phyloP scores from a whole-genome alignment of 164 flowering plant genomes.

The Vitis vinifera region ASM3070453v1 NC_081805.1:2105501-2106000 shows the following conservation, averaged over 20 bases:
- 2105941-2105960: neutral
- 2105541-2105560: too few species aligned
- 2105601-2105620: too few species aligned
- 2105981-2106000: neutral
- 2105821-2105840: neutral
- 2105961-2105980: neutral
- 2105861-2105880: neutral
- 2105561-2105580: too few species aligned
- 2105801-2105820: neutral
- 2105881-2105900: constrained; percentile 5
- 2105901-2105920: constrained; percentile 6
- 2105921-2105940: too few species aligned
- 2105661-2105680: too few species aligned
- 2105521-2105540: too few species aligned
- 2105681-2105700: too few species aligned
- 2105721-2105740: neutral
- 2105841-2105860: constrained; percentile 7
- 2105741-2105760: neutral
- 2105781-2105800: neutral
- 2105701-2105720: too few species aligned
- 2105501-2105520: too few species aligned
- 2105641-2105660: too few species aligned
- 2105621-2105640: too few species aligned
- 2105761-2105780: neutral
- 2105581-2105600: too few species aligned